Evolutionary conservation across 2,329 filamentous ascomycete genomes (phyloP).

Genomic region (Didymella pinodella): DNA sequence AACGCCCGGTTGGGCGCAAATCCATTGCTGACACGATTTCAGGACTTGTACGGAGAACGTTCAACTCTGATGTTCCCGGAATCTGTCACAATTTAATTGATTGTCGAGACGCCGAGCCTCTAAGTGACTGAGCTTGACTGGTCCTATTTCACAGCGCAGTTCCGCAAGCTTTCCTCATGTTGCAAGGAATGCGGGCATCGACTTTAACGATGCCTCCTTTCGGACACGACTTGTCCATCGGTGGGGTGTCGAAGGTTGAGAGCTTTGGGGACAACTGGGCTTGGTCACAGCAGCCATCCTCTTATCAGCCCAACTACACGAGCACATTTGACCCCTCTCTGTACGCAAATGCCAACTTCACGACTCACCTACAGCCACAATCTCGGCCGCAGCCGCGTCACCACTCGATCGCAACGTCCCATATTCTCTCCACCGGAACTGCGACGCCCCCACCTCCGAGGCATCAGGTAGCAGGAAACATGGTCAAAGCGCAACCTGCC

Average conservation of each 20-base stretch:
- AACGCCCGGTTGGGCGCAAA: not conserved
- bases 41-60: not conserved
- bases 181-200: slow-evolving; percentile 48
- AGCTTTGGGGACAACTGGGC: slow-evolving; percentile 45
- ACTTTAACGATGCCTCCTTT: slow-evolving; percentile 49
- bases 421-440: slow-evolving; percentile 33
- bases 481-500: slow-evolving; percentile 50
- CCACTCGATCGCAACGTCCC: slow-evolving; percentile 44
- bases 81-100: not conserved
- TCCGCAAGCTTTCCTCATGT: slow-evolving; percentile 40
- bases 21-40: not conserved
- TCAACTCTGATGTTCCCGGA: not conserved
- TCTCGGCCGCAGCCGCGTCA: slow-evolving; percentile 37
- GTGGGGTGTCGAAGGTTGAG: slow-evolving; percentile 46
- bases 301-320: slow-evolving; percentile 35
- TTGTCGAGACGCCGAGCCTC: not conserved
- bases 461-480: slow-evolving; percentile 37
- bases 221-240: slow-evolving; percentile 45
- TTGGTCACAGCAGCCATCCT: slow-evolving; percentile 41
- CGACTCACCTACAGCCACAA: slow-evolving; percentile 31
- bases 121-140: not conserved
- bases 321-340: slow-evolving; percentile 44
- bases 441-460: slow-evolving; percentile 43
- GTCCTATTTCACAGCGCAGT: not conserved
- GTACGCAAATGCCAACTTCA: slow-evolving; percentile 39